These are phyloP conservation scores for Aspergillus baeticus DNA, from an alignment of 495 filamentous ascomycete genomes.

Conservation along the genomic window DNA sequence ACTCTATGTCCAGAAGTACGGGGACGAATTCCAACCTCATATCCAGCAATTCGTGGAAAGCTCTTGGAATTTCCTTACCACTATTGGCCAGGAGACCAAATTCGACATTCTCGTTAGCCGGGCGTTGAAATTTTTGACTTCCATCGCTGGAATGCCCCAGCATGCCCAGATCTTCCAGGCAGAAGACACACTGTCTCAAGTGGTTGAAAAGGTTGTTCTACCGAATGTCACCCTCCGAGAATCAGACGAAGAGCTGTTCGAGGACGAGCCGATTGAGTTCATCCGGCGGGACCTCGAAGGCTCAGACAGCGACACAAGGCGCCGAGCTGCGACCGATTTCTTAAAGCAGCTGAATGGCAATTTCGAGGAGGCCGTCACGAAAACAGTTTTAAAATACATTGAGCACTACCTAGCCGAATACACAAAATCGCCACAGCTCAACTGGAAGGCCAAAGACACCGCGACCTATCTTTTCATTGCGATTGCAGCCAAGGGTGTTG, in stretches of 20 bases:
- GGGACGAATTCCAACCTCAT: constrained; percentile 81
- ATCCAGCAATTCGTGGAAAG: constrained; percentile 79
- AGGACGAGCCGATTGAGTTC: constrained; percentile 98
- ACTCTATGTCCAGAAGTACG: constrained; percentile 87
- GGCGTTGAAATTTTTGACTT: constrained; percentile 89
- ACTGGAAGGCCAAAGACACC: constrained; percentile 97
- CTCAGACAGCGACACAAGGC: constrained; percentile 88
- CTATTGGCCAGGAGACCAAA: constrained; percentile 80
- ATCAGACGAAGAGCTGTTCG: constrained; percentile 91
- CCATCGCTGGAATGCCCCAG: constrained; percentile 69
- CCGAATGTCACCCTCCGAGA: constrained; percentile 89
- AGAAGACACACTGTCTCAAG: constrained; percentile 67
- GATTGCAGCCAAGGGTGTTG: constrained; percentile 84
- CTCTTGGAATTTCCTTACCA: constrained; percentile 88
- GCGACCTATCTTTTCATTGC: constrained; percentile 93
- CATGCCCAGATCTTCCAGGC: constrained; percentile 87
- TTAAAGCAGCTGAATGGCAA: constrained; percentile 80
- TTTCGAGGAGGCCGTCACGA: constrained; percentile 81
- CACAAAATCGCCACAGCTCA: constrained; percentile 60
- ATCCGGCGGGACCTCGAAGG: constrained; percentile 95
- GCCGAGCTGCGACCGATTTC: constrained; percentile 92
- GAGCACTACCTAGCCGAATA: constrained; percentile 73
- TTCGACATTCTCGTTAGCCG: constrained; percentile 95
- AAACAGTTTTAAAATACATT: constrained; percentile 77
- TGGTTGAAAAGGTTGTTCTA: constrained; percentile 92